Evolutionary conservation across 2,329 filamentous ascomycete species (phyloP).

Genomic region (Aspergillus sergii): DNA sequence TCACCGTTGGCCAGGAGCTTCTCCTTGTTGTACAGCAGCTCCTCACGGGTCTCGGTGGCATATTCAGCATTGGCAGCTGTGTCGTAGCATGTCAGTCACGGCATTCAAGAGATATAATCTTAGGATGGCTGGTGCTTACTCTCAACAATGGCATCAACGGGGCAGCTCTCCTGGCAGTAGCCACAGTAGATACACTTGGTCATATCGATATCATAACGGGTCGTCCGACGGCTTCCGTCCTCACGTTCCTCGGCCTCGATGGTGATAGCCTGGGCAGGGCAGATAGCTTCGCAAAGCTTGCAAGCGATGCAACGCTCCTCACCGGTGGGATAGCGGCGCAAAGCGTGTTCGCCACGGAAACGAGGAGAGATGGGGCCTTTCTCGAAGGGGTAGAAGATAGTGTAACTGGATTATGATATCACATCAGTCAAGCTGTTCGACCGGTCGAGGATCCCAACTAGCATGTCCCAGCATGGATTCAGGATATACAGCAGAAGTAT

Average conservation of each 20-base stretch:
- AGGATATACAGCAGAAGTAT: not conserved
- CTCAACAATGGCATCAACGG: slow-evolving; percentile 91
- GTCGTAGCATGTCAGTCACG: slow-evolving; percentile 13
- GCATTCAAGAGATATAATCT: slow-evolving; percentile 20
- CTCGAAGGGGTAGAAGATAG: slow-evolving; percentile 98
- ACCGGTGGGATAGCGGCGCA: slow-evolving; percentile 93
- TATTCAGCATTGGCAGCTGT: slow-evolving; percentile 72
- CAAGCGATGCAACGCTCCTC: slow-evolving; percentile 99
- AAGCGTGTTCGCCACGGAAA: slow-evolving; percentile 96
- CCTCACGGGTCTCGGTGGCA: slow-evolving; percentile 79
- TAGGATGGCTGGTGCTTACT: slow-evolving; percentile 46
- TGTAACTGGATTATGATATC: slow-evolving; percentile 67
- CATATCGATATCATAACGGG: slow-evolving; percentile 99
- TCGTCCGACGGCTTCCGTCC: slow-evolving; percentile 92
- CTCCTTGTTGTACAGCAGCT: slow-evolving; percentile 97
- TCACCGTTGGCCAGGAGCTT: slow-evolving; percentile 87
- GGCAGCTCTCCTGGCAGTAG: slow-evolving; percentile 98
- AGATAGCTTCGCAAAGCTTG: slow-evolving; percentile 99
- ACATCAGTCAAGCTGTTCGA: slow-evolving; percentile 7
- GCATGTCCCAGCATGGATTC: not conserved
- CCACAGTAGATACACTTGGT: slow-evolving; percentile 99
- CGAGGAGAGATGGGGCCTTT: slow-evolving; percentile 98
- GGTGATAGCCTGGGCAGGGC: slow-evolving; percentile 96
- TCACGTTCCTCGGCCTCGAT: slow-evolving; percentile 98
- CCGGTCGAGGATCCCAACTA: not conserved